Conservation (phyloP, 371 early-diverging fungal genomes). For the Mucor indicus region DNA sequence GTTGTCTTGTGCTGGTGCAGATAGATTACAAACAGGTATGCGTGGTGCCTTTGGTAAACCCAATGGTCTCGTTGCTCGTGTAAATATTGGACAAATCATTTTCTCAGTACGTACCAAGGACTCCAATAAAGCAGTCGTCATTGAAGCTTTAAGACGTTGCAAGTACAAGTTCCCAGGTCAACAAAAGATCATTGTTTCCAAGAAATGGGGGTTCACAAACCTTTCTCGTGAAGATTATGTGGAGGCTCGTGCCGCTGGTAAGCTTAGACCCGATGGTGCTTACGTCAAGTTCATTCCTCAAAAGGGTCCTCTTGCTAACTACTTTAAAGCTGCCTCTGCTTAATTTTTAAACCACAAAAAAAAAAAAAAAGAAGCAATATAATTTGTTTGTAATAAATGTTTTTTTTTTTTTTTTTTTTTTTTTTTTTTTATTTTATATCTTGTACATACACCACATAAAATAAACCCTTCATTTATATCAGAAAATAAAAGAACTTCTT, state of each 20-base stretch:
- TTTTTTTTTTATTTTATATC: too few species aligned
- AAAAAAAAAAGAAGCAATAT: too few species aligned
- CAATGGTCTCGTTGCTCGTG: conserved; percentile 98
- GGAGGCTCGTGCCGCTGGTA: conserved; percentile 75
- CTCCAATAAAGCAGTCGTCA: conserved; percentile 89
- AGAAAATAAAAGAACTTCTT: too few species aligned
- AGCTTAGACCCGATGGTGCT: conserved; percentile 93
- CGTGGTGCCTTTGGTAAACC: conserved; percentile 99
- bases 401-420: not conserved
- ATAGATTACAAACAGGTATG: conserved; percentile 99
- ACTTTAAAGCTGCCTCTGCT: conserved; percentile 42
- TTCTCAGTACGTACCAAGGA: conserved; percentile 99
- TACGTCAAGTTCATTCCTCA: conserved; percentile 95
- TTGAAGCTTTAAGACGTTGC: conserved; percentile 97
- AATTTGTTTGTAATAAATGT: not conserved
- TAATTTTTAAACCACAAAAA: too few species aligned
- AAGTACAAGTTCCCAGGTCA: conserved; percentile 99
- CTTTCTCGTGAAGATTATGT: conserved; percentile 93
- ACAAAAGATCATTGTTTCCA: conserved; percentile 98
- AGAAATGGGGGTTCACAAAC: conserved; percentile 99
- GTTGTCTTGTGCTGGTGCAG: conserved; percentile 99
- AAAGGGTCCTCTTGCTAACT: conserved; percentile 83
- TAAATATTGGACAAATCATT: conserved; percentile 98
- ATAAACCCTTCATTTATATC: too few species aligned
- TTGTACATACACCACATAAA: too few species aligned